A percentile compares a stretch with the other conserved stretches of the same genome.
Evolutionary conservation across 2,329 filamentous ascomycete genomes (phyloP).

Genomic region (Eutypa lata): DNA sequence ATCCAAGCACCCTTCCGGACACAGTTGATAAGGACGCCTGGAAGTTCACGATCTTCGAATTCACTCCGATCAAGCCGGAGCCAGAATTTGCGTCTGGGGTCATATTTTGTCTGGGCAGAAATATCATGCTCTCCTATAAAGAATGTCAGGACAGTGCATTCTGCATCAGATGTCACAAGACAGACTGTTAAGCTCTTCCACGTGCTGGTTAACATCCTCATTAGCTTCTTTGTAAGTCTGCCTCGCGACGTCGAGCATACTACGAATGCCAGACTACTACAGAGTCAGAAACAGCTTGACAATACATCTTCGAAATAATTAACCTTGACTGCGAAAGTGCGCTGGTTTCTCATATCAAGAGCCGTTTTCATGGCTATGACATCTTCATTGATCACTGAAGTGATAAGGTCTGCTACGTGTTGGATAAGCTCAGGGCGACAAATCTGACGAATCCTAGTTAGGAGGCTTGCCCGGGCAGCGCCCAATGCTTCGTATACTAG

Average conservation of each 20-base stretch:
- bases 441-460: slow-evolving; percentile 65
- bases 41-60: slow-evolving; percentile 57
- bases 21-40: slow-evolving; percentile 73
- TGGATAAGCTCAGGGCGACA: slow-evolving; percentile 63
- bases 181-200: slow-evolving; percentile 64
- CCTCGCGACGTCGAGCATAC: slow-evolving; percentile 82
- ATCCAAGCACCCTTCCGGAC: slow-evolving; percentile 69
- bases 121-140: slow-evolving; percentile 54
- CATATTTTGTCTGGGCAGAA: slow-evolving; percentile 67
- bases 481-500: slow-evolving; percentile 66
- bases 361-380: slow-evolving; percentile 74
- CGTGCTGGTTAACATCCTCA: slow-evolving; percentile 70
- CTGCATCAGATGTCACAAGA: background rate
- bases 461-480: slow-evolving; percentile 60
- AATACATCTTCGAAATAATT: background rate
- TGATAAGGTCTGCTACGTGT: slow-evolving; percentile 62
- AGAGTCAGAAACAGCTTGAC: slow-evolving; percentile 14
- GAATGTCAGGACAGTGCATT: background rate
- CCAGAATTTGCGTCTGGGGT: slow-evolving; percentile 76
- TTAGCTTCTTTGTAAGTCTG: slow-evolving; percentile 88
- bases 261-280: slow-evolving; percentile 69
- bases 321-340: slow-evolving; percentile 83
- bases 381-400: slow-evolving; percentile 73
- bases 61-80: slow-evolving; percentile 63
- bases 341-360: slow-evolving; percentile 83